Conservation (phyloP, 805 yeast species). For the Starmerella bombi region DNA sequence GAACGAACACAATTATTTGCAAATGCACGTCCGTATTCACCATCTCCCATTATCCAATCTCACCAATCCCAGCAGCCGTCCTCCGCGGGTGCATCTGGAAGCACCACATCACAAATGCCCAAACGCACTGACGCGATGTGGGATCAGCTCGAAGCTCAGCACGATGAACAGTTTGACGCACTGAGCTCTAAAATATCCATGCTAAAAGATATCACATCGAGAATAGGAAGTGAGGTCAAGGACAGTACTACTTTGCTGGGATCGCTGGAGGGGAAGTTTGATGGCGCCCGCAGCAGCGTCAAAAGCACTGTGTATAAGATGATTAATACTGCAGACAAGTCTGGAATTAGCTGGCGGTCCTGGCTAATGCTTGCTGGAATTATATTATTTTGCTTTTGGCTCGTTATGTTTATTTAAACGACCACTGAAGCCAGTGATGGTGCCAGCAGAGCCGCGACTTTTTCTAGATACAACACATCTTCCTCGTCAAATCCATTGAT, state of each 20-base stretch:
- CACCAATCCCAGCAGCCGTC: neutral
- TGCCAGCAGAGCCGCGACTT: constrained; percentile 41
- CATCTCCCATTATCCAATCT: constrained; percentile 16
- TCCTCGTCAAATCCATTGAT: constrained; percentile 50
- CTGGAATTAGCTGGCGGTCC: constrained; percentile 49
- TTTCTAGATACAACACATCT: constrained; percentile 50
- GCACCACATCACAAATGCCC: constrained; percentile 19
- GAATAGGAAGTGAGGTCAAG: constrained; percentile 54
- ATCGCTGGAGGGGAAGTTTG: constrained; percentile 36
- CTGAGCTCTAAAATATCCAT: constrained; percentile 43
- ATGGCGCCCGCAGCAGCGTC: constrained; percentile 35
- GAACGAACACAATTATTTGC: constrained; percentile 32
- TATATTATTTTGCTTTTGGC: constrained; percentile 38
- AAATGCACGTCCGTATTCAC: constrained; percentile 24
- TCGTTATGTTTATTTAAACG: constrained; percentile 28
- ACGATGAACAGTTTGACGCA: constrained; percentile 43
- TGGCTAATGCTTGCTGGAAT: constrained; percentile 42
- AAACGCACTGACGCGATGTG: constrained; percentile 36
- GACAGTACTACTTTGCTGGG: constrained; percentile 37
- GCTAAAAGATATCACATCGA: constrained; percentile 41
- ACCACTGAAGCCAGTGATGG: constrained; percentile 32
- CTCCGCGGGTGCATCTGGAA: constrained; percentile 5
- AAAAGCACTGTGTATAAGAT: constrained; percentile 43
- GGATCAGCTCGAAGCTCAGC: constrained; percentile 53
- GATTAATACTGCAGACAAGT: constrained; percentile 49